Conservation (phyloP, 2,329 filamentous ascomycete species). For the Fusarium virguliforme region DNA sequence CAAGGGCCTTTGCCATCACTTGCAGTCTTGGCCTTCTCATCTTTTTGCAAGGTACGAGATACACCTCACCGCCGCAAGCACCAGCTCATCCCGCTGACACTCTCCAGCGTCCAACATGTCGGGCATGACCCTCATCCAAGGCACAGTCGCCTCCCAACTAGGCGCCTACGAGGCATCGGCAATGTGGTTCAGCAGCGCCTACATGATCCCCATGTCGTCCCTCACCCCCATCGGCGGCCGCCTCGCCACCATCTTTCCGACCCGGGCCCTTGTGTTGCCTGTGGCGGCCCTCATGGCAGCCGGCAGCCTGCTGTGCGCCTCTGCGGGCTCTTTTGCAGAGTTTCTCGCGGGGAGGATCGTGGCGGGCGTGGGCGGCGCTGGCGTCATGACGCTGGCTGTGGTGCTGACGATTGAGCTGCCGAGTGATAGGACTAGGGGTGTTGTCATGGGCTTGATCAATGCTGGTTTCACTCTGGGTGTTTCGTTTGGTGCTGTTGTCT, state of each 20-base stretch:
- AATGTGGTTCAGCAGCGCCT: slow-evolving; percentile 87
- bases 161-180: slow-evolving; percentile 80
- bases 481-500: slow-evolving; percentile 79
- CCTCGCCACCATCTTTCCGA: slow-evolving; percentile 81
- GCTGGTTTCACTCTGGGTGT: slow-evolving; percentile 80
- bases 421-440: slow-evolving; percentile 75
- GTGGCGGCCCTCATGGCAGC: slow-evolving; percentile 71
- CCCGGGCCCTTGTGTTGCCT: slow-evolving; percentile 75
- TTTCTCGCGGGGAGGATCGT: slow-evolving; percentile 81
- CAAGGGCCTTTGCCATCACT: slow-evolving; percentile 64
- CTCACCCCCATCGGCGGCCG: slow-evolving; percentile 80
- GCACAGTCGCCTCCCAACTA: slow-evolving; percentile 81
- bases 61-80: neutral
- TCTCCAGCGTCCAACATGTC: slow-evolving; percentile 78
- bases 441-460: slow-evolving; percentile 83
- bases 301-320: slow-evolving; percentile 77
- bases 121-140: slow-evolving; percentile 86
- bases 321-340: slow-evolving; percentile 69
- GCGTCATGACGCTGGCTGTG: slow-evolving; percentile 80
- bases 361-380: slow-evolving; percentile 79
- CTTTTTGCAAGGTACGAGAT: slow-evolving; percentile 49
- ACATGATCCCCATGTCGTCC: slow-evolving; percentile 75
- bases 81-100: slow-evolving; percentile 17
- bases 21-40: slow-evolving; percentile 51
- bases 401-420: slow-evolving; percentile 85